phyloP scores from a whole-genome alignment of 371 early-diverging fungal genomes.

The Basidiobolus meristosporus region DNA sequence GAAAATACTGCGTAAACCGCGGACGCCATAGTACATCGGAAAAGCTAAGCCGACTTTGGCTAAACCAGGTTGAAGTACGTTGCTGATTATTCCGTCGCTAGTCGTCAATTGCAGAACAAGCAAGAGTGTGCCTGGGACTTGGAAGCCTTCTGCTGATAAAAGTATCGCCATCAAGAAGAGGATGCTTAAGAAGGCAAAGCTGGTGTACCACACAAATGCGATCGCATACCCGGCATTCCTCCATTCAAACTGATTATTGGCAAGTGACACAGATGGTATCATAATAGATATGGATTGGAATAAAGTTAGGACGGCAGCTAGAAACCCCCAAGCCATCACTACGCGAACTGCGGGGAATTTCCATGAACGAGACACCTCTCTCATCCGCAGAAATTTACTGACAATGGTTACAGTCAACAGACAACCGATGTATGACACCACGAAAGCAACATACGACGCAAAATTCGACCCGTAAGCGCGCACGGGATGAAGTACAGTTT shows the following conservation, averaged over 20 bases:
- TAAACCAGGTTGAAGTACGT: slow-evolving; percentile 9
- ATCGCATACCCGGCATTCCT: slow-evolving; percentile 10
- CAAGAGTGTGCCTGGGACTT: slow-evolving; percentile 9
- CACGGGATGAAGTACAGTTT: slow-evolving; percentile 11
- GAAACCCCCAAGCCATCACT: no score
- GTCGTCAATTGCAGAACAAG: slow-evolving; percentile 13
- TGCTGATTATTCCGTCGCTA: slow-evolving; percentile 9
- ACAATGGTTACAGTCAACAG: slow-evolving; percentile 10
- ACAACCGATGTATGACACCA: slow-evolving; percentile 11
- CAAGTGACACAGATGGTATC: slow-evolving; percentile 1
- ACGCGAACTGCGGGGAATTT: no score
- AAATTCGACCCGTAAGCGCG: slow-evolving; percentile 11
- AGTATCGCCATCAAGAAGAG: slow-evolving; percentile 8
- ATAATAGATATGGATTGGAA: no score
- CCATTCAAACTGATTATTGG: slow-evolving; percentile 7
- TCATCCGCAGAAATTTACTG: neutral
- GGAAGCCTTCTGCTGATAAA: slow-evolving; percentile 13
- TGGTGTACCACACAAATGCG: slow-evolving; percentile 10
- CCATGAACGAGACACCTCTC: no score
- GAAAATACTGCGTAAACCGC: slow-evolving; percentile 9
- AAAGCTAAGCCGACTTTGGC: slow-evolving; percentile 10
- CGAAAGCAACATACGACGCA: slow-evolving; percentile 10
- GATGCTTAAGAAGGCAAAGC: slow-evolving; percentile 9
- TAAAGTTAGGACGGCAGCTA: no score
- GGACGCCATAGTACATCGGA: slow-evolving; percentile 11